Evolutionary conservation across 306 rosid species (phyloP), one percentile per base, ranked within the genome.

Genomic region (Spatholobus suberectus): DNA sequence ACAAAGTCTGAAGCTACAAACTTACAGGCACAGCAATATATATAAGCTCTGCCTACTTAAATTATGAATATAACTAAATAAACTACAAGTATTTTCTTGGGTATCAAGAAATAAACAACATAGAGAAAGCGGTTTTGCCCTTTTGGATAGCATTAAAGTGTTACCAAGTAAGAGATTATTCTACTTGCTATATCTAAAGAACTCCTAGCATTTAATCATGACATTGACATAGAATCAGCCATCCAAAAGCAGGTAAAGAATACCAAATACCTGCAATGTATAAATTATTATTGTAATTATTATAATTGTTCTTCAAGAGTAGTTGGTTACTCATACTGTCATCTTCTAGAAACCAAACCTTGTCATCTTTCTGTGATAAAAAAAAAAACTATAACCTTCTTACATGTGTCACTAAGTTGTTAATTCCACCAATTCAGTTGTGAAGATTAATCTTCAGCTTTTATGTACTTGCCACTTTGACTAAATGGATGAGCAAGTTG

Each of bases 351-450:
- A 65, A 69, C 27, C 63, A 69, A 86, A 73, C 55, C 24, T 57
- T 5, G 9, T 52, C 70, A 74, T 35, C 59, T 67, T 67, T 29
- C 70, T 59, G 29, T 76, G 58, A 71, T 63, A 62, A 43, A 10
- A 79, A 38, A 49, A 70, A 13, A 70, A n/a, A 49, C 76, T 76
- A 52, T 70, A 72, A 21, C 66, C 80, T 59, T 71, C 79, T 76
- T 61, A 76, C n/a, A 80, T 37, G 74, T 74, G 79, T 55, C 65
- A 78, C 44, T 18, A 54, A 54, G 10, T 41, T 61, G 26, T 70
- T 83, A 77, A 32, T 73, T 79, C 81, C 82, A 67, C 35, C 74
- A 57, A 72, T 17, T 80, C 81, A 74, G 40, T 15, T 23, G 54
- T 15, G 46, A 71, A 27, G 54, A 51, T 4, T 43, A 40, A 44